These are phyloP conservation scores for Kickxella alabastrina DNA, from an alignment of 192 early-diverging fungal species.

Conservation along the genomic window DNA sequence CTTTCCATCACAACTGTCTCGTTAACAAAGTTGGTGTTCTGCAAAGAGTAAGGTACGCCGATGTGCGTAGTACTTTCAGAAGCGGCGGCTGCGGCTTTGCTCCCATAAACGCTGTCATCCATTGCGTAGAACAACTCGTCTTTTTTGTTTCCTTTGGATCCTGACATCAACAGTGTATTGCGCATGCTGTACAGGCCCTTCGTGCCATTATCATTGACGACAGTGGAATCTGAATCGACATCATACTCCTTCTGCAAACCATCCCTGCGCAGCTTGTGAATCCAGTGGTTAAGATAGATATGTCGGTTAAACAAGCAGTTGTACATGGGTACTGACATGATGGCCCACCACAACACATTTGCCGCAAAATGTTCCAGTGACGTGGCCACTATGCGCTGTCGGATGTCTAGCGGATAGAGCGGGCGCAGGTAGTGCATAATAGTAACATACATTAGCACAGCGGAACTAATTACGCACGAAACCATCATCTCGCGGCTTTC, in stretches of 20 bases:
- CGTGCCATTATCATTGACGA: too few species aligned
- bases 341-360: constrained; percentile 47
- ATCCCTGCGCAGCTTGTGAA: constrained; percentile 23
- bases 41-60: too few species aligned
- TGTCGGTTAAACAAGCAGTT: constrained; percentile 29
- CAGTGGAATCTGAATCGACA: too few species aligned
- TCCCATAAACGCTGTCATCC: too few species aligned
- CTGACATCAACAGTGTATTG: too few species aligned
- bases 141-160: too few species aligned
- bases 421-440: constrained; percentile 18
- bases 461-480: constrained; percentile 28
- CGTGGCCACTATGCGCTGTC: constrained; percentile 23
- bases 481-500: constrained; percentile 41
- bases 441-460: constrained; percentile 26
- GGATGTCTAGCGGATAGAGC: constrained; percentile 30
- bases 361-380: constrained; percentile 34
- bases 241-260: constrained; percentile 45
- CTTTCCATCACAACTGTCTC: too few species aligned
- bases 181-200: too few species aligned
- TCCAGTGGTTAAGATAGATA: constrained; percentile 30
- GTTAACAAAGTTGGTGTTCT: too few species aligned
- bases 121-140: too few species aligned
- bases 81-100: too few species aligned
- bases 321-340: constrained; percentile 33
- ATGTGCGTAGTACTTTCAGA: too few species aligned